Conservation (phyloP, 1,284 basidiomycete genomes). For the Ganoderma boninense region DNA sequence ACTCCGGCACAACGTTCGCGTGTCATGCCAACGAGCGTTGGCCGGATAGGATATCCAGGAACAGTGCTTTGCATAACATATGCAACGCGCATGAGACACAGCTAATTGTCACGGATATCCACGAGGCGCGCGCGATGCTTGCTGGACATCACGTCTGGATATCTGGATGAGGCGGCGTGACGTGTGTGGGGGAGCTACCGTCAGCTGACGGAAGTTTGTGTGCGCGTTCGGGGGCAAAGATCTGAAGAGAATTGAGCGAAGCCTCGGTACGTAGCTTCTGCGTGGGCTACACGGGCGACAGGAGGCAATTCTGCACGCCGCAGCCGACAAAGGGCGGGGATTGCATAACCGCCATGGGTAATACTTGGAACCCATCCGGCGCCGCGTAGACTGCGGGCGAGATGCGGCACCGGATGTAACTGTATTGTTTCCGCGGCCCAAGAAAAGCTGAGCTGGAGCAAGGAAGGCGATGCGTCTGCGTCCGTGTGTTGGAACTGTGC, state of each 20-base stretch:
- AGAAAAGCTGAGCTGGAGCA: constrained; percentile 3
- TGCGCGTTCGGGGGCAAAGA: not conserved
- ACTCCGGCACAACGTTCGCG: constrained; percentile 11
- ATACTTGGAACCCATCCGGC: not conserved
- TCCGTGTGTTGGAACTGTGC: not conserved
- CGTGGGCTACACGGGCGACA: not conserved
- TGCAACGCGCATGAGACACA: not conserved
- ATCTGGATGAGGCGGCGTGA: not conserved
- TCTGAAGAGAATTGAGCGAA: not conserved
- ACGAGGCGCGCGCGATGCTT: constrained; percentile 6
- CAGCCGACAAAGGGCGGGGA: constrained; percentile 16
- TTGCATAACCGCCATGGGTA: constrained; percentile 11
- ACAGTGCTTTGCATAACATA: constrained; percentile 14
- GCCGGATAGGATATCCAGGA: constrained; percentile 20
- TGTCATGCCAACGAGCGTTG: constrained; percentile 31
- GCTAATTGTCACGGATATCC: constrained; percentile 9
- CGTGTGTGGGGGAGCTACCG: not conserved
- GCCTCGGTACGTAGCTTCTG: constrained; percentile 3
- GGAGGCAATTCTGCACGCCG: not conserved
- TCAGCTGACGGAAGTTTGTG: constrained; percentile 6
- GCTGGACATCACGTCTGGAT: constrained; percentile 6
- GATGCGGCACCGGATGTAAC: constrained; percentile 17
- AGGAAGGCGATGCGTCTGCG: constrained; percentile 10
- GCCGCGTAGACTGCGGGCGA: constrained; percentile 12
- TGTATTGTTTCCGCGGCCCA: not conserved